A percentile compares a stretch with the other conserved stretches of the same genome.
These are phyloP conservation scores for Penicillium sp. DNA, from an alignment of 2,329 filamentous ascomycete genomes.

Conservation along the genomic window DNA sequence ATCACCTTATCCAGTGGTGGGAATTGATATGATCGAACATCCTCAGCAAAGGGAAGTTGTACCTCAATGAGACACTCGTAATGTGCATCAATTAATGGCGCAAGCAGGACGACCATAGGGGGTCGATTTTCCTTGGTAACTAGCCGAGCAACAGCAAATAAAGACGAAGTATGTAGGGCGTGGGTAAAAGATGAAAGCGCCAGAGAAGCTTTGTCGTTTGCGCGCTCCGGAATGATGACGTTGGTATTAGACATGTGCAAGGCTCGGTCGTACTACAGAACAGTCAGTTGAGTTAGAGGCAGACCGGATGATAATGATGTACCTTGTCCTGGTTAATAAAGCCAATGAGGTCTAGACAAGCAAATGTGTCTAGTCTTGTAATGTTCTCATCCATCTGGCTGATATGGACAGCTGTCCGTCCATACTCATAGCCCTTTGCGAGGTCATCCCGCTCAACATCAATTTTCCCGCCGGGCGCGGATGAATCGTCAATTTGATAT, in stretches of 20 bases:
- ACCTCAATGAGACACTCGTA: conserved; percentile 88
- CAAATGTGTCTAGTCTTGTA: conserved; percentile 79
- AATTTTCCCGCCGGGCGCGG: conserved; percentile 74
- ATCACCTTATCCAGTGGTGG: conserved; percentile 85
- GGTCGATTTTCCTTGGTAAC: conserved; percentile 83
- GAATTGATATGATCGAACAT: conserved; percentile 87
- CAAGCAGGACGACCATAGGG: conserved; percentile 76
- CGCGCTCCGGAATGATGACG: conserved; percentile 75
- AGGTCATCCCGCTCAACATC: conserved; percentile 82
- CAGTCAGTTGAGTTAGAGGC: not conserved
- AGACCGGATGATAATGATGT: conserved; percentile 14
- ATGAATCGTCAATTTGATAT: conserved; percentile 79
- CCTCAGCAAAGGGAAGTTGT: conserved; percentile 90
- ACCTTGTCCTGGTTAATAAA: conserved; percentile 78
- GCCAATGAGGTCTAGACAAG: conserved; percentile 79
- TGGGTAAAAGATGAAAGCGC: conserved; percentile 89
- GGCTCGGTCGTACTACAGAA: conserved; percentile 73
- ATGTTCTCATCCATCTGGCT: conserved; percentile 83
- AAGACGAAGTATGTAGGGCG: conserved; percentile 81
- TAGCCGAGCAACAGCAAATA: conserved; percentile 82
- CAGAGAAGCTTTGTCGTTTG: conserved; percentile 79
- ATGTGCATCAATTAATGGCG: conserved; percentile 76
- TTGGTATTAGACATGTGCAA: conserved; percentile 82
- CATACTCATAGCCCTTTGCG: conserved; percentile 93
- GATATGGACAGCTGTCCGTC: conserved; percentile 87